Evolutionary conservation across 2,329 filamentous ascomycete genomes (phyloP), one percentile per base, ranked within the genome.

Genomic region (Aspergillus cejpii): DNA sequence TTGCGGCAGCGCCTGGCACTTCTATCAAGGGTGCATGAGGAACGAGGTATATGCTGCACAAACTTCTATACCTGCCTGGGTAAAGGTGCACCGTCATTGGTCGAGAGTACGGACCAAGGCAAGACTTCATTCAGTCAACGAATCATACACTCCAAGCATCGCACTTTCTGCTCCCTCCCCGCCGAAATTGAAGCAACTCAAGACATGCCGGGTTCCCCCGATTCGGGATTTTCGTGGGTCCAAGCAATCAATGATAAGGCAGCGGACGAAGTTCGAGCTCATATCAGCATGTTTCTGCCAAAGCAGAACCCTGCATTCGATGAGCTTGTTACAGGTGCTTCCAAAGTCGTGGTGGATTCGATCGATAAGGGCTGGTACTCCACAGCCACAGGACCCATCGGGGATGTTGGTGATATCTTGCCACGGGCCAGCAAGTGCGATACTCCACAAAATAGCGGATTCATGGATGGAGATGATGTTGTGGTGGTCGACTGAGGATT

Each of bases 61-160:
- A 92, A 96, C 61, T 74, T 96, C 46, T 96, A 95, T 67, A 95
- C 88, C 3, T 78, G 83, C 21, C 78, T 98, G 20, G 90, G 89
- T 1, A 76, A 78, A 57, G 81, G 79, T 11, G 83, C 85, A 12
- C 48, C 47, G n/a, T 56, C 57, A 28, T 48, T 62, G 21, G 52
- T 63, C 12, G 58, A 59, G 41, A 60, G 53, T 24, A 51, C 40
- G 23, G 53, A 45, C 15, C 43, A 39, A 38, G 49, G 51, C n/a
- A 52, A 53, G 37, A 56, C 59, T 5, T 60, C 61, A 0, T 60
- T 68, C 39, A 66, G 57, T 43, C 51, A 64, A 48, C 60, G 61
- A 49, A 63, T 71, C 44, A 55, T 70, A 58, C 56, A 69, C 51
- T 56, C 69, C 41, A 79, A 76, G 40, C 76, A 90, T 50, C 77